Base-by-base conservation (phyloP, 2,329 filamentous ascomycete species). In the Aspergillus quadricinctus region DNA sequence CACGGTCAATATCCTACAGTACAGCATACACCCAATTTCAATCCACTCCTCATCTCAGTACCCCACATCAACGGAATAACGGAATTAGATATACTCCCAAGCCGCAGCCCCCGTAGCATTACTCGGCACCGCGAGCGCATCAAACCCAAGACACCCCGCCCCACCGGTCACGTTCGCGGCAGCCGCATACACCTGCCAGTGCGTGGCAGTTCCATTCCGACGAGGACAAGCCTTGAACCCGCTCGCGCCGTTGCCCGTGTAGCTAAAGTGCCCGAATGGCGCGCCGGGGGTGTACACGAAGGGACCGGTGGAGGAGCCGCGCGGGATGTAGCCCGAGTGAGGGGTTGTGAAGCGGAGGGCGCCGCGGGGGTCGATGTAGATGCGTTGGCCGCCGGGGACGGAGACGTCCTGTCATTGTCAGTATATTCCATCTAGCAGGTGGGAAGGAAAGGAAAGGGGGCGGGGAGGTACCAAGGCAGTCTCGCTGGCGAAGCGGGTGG, bases 381-480 rank as follows among this genome's bases (percentile, higher is more conserved):
- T 78, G 56, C 75, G 67, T 66, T 88, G 85, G 27, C 85, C 85
- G 45, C 85, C 85, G 4, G 85, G 84, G 3, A 87, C 85, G 29
- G 77, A 64, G 41, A 83, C 80, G 29, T 74, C 71, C 65, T 81
- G 37, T 17, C 37, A 10, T 53, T 58, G 51, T 51, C 49, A 31
- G 50, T 49, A 3, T 11, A 56, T 23, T 3, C 2, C 23, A 23
- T 23, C 23, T 23, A 23, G 23, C 23, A 23, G 56, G 21, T 45
- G 66, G 3, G 60, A 64, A n/a, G 14, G 23, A n/a, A n/a, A n/a
- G 1, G 43, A 48, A 19, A 1, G 8, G 17, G 3, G 57, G 23
- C 10, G 11, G 11, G 21, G 23, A 46, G 58, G 41, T 69, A 75
- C 72, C 60, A 76, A 62, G 48, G 65, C 63, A 45, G 58, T 62